Percentiles rank a stretch among this genome's conserved stretches.
Evolutionary conservation across 2,329 filamentous ascomycete species (phyloP).

Genomic region (Alternaria consortialis): DNA sequence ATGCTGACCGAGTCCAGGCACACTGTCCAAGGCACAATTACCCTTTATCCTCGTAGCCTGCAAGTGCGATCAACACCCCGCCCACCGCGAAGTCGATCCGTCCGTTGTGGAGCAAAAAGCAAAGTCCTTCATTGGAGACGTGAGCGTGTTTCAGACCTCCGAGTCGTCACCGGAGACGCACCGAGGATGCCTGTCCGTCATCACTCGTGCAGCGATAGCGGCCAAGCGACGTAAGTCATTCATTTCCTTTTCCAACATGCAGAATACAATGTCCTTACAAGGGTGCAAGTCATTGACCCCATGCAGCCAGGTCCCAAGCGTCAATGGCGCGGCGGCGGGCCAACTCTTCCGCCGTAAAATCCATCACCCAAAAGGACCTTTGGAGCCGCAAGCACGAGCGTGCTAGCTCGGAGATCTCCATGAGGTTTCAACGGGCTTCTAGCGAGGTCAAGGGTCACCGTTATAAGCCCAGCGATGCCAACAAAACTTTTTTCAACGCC

Average conservation of each 20-base stretch:
- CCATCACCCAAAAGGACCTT: conserved; percentile 51
- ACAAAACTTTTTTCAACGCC: conserved; percentile 68
- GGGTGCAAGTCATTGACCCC: conserved; percentile 27
- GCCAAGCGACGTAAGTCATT: conserved; percentile 71
- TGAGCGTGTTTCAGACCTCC: conserved; percentile 79
- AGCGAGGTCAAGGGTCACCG: conserved; percentile 45
- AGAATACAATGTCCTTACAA: background rate
- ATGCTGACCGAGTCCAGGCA: conserved; percentile 63
- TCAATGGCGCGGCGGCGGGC: conserved; percentile 54
- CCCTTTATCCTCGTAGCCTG: conserved; percentile 85
- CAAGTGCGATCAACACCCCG: conserved; percentile 84
- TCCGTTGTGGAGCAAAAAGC: conserved; percentile 72
- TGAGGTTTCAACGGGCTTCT: conserved; percentile 42
- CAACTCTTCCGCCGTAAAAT: conserved; percentile 56
- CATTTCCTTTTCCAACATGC: conserved; percentile 16
- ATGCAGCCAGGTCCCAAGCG: conserved; percentile 44
- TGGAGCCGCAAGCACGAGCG: conserved; percentile 55
- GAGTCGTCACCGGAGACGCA: conserved; percentile 74
- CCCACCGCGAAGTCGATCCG: conserved; percentile 75
- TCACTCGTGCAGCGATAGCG: conserved; percentile 75
- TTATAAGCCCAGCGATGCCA: conserved; percentile 55
- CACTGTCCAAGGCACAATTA: conserved; percentile 74
- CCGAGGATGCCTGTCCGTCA: conserved; percentile 76
- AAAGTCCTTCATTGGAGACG: conserved; percentile 65
- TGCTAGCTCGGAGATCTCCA: conserved; percentile 58